These are phyloP conservation scores for Solanum piurae DNA, from an alignment of 257 asterid species.

Conservation along the genomic window DNA sequence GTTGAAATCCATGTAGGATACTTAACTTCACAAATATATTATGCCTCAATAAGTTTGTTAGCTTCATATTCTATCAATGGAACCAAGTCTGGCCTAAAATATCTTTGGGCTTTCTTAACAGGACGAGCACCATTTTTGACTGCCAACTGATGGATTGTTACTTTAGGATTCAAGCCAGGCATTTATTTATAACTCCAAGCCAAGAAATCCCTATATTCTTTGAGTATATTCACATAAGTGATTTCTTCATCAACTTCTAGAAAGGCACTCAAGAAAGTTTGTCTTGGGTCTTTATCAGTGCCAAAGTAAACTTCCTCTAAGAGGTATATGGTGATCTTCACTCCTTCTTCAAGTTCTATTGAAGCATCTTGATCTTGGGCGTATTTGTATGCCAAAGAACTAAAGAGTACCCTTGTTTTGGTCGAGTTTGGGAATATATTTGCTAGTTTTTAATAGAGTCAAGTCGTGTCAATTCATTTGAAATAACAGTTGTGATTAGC, in stretches of 20 bases:
- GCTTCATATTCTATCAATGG: not conserved
- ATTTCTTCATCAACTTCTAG: not conserved
- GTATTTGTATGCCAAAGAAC: no score
- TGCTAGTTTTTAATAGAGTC: no score
- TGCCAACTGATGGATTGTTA: not conserved
- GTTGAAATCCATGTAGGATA: not conserved
- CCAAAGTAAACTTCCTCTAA: not conserved
- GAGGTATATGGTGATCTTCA: no score
- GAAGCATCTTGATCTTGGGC: no score
- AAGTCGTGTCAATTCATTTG: no score
- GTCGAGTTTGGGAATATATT: no score
- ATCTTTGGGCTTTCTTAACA: not conserved
- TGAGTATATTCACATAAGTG: not conserved
- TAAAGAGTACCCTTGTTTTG: no score
- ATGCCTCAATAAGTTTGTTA: not conserved
- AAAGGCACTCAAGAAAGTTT: not conserved
- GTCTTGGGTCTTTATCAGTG: not conserved
- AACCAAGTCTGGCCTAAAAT: not conserved
- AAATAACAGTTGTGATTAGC: no score
- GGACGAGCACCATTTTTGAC: not conserved
- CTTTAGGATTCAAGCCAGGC: no score
- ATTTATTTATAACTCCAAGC: not conserved
- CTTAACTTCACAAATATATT: no score
- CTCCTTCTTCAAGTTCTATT: not conserved
- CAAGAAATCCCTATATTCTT: not conserved